Evolutionary conservation across 805 yeast species (phyloP).

Genomic region (Hanseniaspora vineae): DNA sequence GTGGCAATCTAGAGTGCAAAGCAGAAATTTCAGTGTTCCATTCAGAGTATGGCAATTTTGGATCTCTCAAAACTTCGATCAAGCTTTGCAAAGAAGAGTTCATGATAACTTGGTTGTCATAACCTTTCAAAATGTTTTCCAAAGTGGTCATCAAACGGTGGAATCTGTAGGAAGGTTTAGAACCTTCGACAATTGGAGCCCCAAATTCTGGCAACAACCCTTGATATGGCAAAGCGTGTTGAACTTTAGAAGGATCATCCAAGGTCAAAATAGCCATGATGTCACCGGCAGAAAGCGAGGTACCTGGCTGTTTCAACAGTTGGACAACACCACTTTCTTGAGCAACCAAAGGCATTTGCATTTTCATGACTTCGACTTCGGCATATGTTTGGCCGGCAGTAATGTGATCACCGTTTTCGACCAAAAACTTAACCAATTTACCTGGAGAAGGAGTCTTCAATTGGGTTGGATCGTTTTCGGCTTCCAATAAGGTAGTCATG

Average conservation of each 20-base stretch:
- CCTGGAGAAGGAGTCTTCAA: slow-evolving; percentile 98
- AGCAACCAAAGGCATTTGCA: slow-evolving; percentile 96
- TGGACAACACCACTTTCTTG: slow-evolving; percentile 90
- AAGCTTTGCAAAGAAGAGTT: slow-evolving; percentile 64
- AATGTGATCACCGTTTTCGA: slow-evolving; percentile 92
- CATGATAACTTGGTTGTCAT: slow-evolving; percentile 92
- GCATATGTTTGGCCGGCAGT: slow-evolving; percentile 89
- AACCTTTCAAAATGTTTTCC: slow-evolving; percentile 75
- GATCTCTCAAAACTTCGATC: slow-evolving; percentile 61
- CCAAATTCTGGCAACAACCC: slow-evolving; percentile 89
- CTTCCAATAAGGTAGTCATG: slow-evolving; percentile 87
- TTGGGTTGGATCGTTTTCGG: slow-evolving; percentile 97
- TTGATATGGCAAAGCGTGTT: slow-evolving; percentile 90
- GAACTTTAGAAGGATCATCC: slow-evolving; percentile 95
- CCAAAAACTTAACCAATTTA: slow-evolving; percentile 83
- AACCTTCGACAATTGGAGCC: slow-evolving; percentile 67
- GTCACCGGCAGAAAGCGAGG: slow-evolving; percentile 94
- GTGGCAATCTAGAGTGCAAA: slow-evolving; percentile 79
- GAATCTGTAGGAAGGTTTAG: slow-evolving; percentile 71
- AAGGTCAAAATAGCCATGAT: slow-evolving; percentile 86
- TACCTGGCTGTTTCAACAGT: slow-evolving; percentile 92
- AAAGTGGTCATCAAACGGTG: slow-evolving; percentile 44
- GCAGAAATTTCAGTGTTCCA: slow-evolving; percentile 84
- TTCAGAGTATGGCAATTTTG: slow-evolving; percentile 82
- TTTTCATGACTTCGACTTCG: slow-evolving; percentile 98